These are phyloP conservation scores for Giardia muris DNA, from an alignment of 208 protist genomes.

Conservation along the genomic window DNA sequence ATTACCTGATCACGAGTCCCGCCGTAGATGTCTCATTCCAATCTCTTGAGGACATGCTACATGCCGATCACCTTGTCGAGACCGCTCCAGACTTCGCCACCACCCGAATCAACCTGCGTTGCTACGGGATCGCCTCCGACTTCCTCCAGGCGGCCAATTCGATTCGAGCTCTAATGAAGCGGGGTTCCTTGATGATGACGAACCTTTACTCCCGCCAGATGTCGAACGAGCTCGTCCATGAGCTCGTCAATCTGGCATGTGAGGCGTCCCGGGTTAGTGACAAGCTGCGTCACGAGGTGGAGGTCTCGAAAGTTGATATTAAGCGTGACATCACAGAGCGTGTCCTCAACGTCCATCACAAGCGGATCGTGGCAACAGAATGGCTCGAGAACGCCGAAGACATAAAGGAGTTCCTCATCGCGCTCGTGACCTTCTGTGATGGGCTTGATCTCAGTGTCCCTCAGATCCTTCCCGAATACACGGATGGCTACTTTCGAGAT, in stretches of 20 bases:
- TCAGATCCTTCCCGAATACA: not conserved
- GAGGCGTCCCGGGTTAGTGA: not conserved
- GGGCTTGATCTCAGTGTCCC: not conserved
- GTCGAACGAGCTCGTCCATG: not conserved
- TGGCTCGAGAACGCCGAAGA: not conserved
- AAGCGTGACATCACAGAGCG: not conserved
- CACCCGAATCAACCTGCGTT: not conserved
- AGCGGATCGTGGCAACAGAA: not conserved
- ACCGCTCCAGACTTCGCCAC: not conserved
- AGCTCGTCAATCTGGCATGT: not conserved
- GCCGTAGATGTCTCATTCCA: not conserved
- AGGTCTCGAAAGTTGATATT: not conserved
- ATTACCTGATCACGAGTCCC: not conserved
- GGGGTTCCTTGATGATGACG: not conserved
- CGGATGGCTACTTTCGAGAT: not conserved
- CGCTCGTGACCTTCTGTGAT: not conserved
- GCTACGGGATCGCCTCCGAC: not conserved
- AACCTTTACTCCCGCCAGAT: not conserved
- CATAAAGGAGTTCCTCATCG: not conserved
- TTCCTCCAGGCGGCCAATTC: not conserved
- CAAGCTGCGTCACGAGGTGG: not conserved
- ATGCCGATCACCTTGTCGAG: not conserved
- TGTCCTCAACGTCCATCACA: not conserved
- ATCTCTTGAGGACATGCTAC: not conserved
- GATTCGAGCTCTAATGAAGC: not conserved